These are phyloP conservation scores for Albugo laibachii DNA, from an alignment of 352 stramenopile species.

Conservation along the genomic window DNA sequence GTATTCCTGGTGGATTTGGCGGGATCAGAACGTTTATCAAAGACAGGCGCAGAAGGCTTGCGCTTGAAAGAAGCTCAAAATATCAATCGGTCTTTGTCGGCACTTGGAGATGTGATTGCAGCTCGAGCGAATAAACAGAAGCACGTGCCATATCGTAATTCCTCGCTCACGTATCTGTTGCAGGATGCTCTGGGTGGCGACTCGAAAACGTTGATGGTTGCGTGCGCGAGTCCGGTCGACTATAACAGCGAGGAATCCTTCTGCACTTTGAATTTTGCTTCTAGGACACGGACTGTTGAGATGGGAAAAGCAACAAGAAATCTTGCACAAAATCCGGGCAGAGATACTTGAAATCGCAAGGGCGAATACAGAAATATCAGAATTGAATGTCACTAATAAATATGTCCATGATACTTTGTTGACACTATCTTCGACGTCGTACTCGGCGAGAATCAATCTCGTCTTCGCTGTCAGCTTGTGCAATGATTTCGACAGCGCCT, in stretches of 20 bases:
- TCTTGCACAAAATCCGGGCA: conserved; percentile 40
- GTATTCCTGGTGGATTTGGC: conserved; percentile 82
- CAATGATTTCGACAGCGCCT: too few relatives aligned
- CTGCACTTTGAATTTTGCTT: conserved; percentile 86
- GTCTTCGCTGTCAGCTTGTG: conserved; percentile 6
- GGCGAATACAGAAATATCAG: too few relatives aligned
- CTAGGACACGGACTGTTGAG: conserved; percentile 65
- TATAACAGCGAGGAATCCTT: conserved; percentile 87
- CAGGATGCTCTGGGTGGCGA: conserved; percentile 83
- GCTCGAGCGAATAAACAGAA: conserved; percentile 67
- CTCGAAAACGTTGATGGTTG: conserved; percentile 89
- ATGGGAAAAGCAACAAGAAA: conserved; percentile 82
- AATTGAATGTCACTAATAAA: too few relatives aligned
- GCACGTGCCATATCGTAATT: conserved; percentile 91
- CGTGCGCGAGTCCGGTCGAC: conserved; percentile 70
- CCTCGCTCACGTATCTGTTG: conserved; percentile 85
- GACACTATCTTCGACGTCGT: conserved; percentile 12
- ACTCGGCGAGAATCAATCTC: conserved; percentile 14
- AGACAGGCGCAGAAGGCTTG: conserved; percentile 73
- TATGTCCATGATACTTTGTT: too few relatives aligned
- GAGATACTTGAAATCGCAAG: conserved; percentile 26
- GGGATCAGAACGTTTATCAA: conserved; percentile 75
- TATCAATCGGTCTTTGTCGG: conserved; percentile 90
- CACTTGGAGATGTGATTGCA: conserved; percentile 94
- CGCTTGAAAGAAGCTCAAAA: conserved; percentile 83